Base-by-base conservation (phyloP, 345 rosid species). In the Lepidium africanum region DNA sequence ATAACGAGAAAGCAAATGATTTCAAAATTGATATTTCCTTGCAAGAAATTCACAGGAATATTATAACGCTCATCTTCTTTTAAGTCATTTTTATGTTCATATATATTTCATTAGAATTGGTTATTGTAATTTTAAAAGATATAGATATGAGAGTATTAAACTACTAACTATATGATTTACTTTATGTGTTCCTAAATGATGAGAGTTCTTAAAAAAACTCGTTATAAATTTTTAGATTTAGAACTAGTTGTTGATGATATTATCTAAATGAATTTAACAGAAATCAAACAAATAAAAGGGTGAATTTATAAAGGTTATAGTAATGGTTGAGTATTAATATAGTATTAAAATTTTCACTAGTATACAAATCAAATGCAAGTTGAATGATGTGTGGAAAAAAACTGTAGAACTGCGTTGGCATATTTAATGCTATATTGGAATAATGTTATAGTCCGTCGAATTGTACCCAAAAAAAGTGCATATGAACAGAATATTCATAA, bases 401-500 rank as follows among this genome's bases (percentile, higher is more conserved):
- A 35, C 15, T 13, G 12, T 21, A 52, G 19, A 38, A 38, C 12
- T 59, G 3, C 23, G 50, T 47, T 65, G 65, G n/a, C 16, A 27
- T 12, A 16, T 12, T 59, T 40, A 70, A 23, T 49, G 41, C 51
- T 27, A 59, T 17, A 17, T 9, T 50, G 32, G 59, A 59, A 48
- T 27, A 59, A 30, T 39, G 6, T 59, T 60, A 9, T 17, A 32
- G 36, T 13, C 67, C 35, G 30, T 59, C 59, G 57, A 69, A 27
- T 6, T 47, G 55, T 55, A 57, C 16, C 9, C 13, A 39, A 5
- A 40, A 37, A 69, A 50, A 56, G 54, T 10, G n/a, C 50, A 59
- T 59, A 48, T 59, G 40, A 61, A 59, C 52, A 42, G 58, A 60
- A 40, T 52, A 59, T 50, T 50, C 42, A 30, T 55, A 43, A 35